Evolutionary conservation across 495 filamentous ascomycete genomes (phyloP).

Genomic region (Penicillium steckii): DNA sequence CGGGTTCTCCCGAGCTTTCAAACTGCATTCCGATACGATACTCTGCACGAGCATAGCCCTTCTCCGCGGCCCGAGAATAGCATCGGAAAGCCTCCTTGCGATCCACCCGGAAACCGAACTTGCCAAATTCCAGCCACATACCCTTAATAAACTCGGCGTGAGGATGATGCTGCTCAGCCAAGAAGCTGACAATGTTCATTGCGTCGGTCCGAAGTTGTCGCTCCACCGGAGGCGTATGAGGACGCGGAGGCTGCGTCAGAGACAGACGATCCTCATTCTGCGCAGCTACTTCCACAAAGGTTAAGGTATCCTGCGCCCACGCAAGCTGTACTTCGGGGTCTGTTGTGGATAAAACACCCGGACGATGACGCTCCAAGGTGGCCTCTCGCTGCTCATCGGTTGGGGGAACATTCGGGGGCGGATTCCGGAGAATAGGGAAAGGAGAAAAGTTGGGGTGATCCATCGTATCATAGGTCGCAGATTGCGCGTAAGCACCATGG

Average conservation of each 20-base stretch:
- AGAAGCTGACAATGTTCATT: conserved; percentile 83
- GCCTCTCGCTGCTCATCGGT: conserved; percentile 93
- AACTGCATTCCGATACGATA: conserved; percentile 99
- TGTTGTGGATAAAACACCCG: conserved; percentile 84
- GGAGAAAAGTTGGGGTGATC: conserved; percentile 83
- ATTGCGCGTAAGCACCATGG: conserved; percentile 39
- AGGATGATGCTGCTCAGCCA: conserved; percentile 88
- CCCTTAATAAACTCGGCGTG: conserved; percentile 92
- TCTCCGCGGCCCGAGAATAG: conserved; percentile 82
- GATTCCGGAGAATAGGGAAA: conserved; percentile 80
- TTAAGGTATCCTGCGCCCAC: conserved; percentile 91
- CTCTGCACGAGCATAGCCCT: conserved; percentile 89
- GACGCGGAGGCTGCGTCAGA: conserved; percentile 61
- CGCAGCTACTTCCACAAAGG: conserved; percentile 82
- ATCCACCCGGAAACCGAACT: conserved; percentile 83
- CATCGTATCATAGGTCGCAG: conserved; percentile 43
- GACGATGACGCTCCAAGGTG: conserved; percentile 76
- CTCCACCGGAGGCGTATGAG: conserved; percentile 80
- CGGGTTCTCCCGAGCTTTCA: conserved; percentile 85
- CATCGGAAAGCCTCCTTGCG: conserved; percentile 90
- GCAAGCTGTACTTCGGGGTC: conserved; percentile 95
- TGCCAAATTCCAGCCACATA: conserved; percentile 98
- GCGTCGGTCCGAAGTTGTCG: conserved; percentile 86
- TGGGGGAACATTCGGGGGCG: conserved; percentile 86
- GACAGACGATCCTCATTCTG: conserved; percentile 64